Evolutionary conservation across 352 stramenopile genomes (phyloP).

Genomic region (Phytopythium cucurbitacearum): DNA sequence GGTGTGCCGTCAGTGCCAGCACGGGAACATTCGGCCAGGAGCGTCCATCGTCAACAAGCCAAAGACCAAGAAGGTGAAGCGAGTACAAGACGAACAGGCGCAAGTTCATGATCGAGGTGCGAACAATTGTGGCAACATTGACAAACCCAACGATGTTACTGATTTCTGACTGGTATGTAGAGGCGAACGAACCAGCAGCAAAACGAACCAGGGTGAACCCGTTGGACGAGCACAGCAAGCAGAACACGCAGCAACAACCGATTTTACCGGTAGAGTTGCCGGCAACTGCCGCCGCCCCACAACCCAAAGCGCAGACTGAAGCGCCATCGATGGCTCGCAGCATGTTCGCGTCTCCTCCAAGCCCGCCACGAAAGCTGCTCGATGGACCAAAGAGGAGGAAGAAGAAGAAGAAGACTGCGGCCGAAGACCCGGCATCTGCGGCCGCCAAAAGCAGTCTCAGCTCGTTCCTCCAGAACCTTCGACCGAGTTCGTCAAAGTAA

Average conservation of each 20-base stretch:
- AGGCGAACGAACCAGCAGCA: background rate
- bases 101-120: no score
- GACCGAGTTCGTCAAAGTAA: slow-evolving; percentile 29
- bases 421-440: slow-evolving; percentile 22
- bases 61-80: slow-evolving; percentile 39
- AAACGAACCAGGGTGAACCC: slow-evolving; percentile 29
- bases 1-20: slow-evolving; percentile 48
- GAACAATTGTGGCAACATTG: no score
- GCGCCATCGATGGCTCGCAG: slow-evolving; percentile 9
- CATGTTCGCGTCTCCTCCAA: slow-evolving; percentile 46
- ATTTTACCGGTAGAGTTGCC: background rate
- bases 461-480: slow-evolving; percentile 57
- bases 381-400: slow-evolving; percentile 68
- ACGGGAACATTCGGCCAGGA: slow-evolving; percentile 39
- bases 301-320: slow-evolving; percentile 1
- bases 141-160: background rate
- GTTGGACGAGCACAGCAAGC: background rate
- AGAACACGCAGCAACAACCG: background rate
- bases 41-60: slow-evolving; percentile 42
- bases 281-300: background rate
- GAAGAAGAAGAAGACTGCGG: slow-evolving; percentile 48
- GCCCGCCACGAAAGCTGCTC: slow-evolving; percentile 61
- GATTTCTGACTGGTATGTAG: background rate
- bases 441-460: slow-evolving; percentile 66
- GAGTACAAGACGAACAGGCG: background rate